Percentiles rank a stretch among this genome's conserved stretches.
These are phyloP conservation scores for Lipomyces sp. DNA, from an alignment of 805 yeast species.

Conservation along the genomic window DNA sequence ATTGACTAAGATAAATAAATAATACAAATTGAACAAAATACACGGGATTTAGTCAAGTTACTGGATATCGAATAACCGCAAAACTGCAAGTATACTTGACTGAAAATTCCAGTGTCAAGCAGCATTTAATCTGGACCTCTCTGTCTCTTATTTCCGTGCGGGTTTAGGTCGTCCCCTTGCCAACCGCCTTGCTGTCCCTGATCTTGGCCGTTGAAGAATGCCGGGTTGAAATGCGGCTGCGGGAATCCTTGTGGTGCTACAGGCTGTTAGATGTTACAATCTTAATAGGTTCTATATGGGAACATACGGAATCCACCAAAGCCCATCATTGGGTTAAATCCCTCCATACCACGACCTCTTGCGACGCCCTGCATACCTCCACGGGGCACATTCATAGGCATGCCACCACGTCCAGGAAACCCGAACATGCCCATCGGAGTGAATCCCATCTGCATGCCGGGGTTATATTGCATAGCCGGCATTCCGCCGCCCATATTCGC, in stretches of 20 bases:
- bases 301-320: constrained; percentile 32
- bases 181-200: constrained; percentile 28
- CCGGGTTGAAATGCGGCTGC: constrained; percentile 36
- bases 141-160: constrained; percentile 37
- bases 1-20: background rate
- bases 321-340: constrained; percentile 26
- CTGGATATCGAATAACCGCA: background rate
- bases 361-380: constrained; percentile 24
- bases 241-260: constrained; percentile 34
- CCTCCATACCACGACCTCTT: constrained; percentile 33
- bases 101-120: background rate
- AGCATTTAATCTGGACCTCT: constrained; percentile 20
- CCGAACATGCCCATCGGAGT: constrained; percentile 35
- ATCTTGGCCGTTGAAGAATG: constrained; percentile 34
- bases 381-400: constrained; percentile 26
- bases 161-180: constrained; percentile 35
- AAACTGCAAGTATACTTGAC: background rate
- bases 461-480: constrained; percentile 11
- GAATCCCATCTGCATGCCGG: constrained; percentile 21
- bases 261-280: background rate
- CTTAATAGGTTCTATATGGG: background rate
- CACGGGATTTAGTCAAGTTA: background rate
- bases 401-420: constrained; percentile 33
- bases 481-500: constrained; percentile 6
- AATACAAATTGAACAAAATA: background rate